These are phyloP conservation scores for Murraya koenigii DNA, from an alignment of 345 rosid genomes.

Conservation along the genomic window DNA sequence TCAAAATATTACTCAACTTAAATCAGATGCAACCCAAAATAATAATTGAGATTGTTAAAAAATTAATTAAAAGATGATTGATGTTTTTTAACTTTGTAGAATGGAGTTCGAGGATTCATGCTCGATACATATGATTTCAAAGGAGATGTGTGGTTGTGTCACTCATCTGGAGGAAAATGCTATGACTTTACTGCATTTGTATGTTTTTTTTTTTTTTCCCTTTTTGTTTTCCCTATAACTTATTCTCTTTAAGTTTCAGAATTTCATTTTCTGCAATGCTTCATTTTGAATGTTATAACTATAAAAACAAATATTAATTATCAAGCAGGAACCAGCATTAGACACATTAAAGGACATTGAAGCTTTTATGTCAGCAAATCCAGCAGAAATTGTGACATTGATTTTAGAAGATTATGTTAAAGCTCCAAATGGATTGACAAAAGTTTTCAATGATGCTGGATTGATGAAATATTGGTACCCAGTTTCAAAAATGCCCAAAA, in stretches of 20 bases:
- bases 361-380: constrained; percentile 57
- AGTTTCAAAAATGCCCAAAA: constrained; percentile 52
- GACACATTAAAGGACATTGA: constrained; percentile 56
- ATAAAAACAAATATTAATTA: neutral
- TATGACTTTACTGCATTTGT: constrained; percentile 64
- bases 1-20: too few species aligned
- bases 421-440: constrained; percentile 50
- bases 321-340: constrained; percentile 53
- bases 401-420: constrained; percentile 69
- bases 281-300: neutral
- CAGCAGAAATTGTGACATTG: constrained; percentile 51
- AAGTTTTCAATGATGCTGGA: constrained; percentile 53
- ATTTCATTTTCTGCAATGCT: neutral
- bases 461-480: constrained; percentile 71
- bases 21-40: neutral
- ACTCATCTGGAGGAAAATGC: constrained; percentile 59
- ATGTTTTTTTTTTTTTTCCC: constrained; percentile 5
- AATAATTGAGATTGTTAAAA: neutral
- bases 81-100: constrained; percentile 25
- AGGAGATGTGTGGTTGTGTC: constrained; percentile 70
- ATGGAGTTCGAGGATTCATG: constrained; percentile 68
- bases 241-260: neutral
- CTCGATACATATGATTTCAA: constrained; percentile 66
- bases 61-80: neutral
- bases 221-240: too few species aligned